Base-by-base conservation (phyloP, 371 early-diverging fungal species). In the Fennellomyces sp. region DNA sequence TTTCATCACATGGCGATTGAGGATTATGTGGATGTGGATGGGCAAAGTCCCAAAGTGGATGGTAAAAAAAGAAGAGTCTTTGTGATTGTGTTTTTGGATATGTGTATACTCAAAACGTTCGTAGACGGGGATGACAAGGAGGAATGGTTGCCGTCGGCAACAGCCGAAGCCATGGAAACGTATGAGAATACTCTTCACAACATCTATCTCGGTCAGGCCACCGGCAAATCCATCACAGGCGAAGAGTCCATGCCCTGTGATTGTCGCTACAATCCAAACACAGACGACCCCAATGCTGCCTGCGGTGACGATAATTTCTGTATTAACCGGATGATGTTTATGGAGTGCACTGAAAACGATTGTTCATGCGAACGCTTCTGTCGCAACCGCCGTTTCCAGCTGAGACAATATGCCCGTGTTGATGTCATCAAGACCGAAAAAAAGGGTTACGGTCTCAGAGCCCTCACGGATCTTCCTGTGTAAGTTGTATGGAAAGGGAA, bases 381-480 rank as follows among this genome's bases (percentile, higher is more conserved):
- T 70, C 82, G 85, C 52, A 98, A 98, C 69, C 84, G 92, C 62
- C 89, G 97, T 58, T 96, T 97, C 54, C 92, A 93, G 69, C 80
- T 84, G 41, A 80, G 84, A 41, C 83, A 94, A 50, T 95, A 94
- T 68, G 91, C 96, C 0, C 75, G 82, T 0, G 89, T 98, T 11
- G 91, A 94, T 64, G 88, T 98, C 4, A 87, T 97, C 60, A 69
- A 85, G 51, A 93, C 97, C 1, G 93, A 87, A 7, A 86, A 87
- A 64, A 98, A 98, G 67, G 99, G 99, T 0, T 94, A 81, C 66
- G 99, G 99, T 3, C 71, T 99, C 36, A 80, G 90, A 58, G 91
- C 97, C 1, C 70, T 82, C 42, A 81, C 84, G 2, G 66, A 75
- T 15, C 64, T 96, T 1, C 76, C 79, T 59, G 66, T 72, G 93